Conservation (phyloP, 2,329 filamentous ascomycete species). For the Sodiomyces alkalinus region DNA sequence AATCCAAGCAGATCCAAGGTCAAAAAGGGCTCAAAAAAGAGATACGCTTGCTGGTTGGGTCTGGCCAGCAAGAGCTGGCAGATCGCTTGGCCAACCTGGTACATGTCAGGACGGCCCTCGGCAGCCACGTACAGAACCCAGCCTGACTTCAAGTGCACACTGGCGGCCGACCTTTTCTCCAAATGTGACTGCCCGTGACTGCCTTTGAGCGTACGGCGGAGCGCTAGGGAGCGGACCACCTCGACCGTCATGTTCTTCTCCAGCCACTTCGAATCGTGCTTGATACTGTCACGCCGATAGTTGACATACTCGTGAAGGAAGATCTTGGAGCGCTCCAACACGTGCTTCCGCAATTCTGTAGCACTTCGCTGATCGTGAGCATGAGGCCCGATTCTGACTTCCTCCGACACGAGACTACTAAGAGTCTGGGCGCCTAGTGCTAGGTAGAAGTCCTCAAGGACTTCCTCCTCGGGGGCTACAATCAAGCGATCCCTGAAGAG, state of each 20-base stretch:
- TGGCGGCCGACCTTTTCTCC: conserved; percentile 63
- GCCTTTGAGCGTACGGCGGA: conserved; percentile 61
- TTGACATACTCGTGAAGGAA: conserved; percentile 68
- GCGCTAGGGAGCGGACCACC: conserved; percentile 61
- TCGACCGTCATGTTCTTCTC: conserved; percentile 70
- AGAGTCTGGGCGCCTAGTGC: conserved; percentile 65
- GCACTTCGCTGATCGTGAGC: conserved; percentile 54
- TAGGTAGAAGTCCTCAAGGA: conserved; percentile 70
- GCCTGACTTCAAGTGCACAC: conserved; percentile 33
- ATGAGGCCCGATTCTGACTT: conserved; percentile 54
- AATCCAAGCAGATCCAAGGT: conserved; percentile 72
- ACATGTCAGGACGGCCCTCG: conserved; percentile 58
- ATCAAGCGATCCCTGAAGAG: conserved; percentile 76
- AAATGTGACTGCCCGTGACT: conserved; percentile 53
- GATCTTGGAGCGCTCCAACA: conserved; percentile 75
- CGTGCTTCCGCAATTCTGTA: conserved; percentile 57
- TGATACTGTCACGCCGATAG: conserved; percentile 62
- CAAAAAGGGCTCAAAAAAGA: conserved; percentile 83
- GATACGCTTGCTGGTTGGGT: conserved; percentile 75
- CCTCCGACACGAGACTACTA: conserved; percentile 63
- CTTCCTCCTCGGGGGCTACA: conserved; percentile 80
- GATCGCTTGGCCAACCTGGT: conserved; percentile 81
- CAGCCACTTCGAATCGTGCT: conserved; percentile 80
- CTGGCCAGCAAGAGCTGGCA: conserved; percentile 66
- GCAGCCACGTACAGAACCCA: conserved; percentile 65